A percentile compares a stretch with the other conserved stretches of the same genome.
Evolutionary conservation across 2,329 filamentous ascomycete genomes (phyloP).

Genomic region (Coccinonectria pachysandricola): DNA sequence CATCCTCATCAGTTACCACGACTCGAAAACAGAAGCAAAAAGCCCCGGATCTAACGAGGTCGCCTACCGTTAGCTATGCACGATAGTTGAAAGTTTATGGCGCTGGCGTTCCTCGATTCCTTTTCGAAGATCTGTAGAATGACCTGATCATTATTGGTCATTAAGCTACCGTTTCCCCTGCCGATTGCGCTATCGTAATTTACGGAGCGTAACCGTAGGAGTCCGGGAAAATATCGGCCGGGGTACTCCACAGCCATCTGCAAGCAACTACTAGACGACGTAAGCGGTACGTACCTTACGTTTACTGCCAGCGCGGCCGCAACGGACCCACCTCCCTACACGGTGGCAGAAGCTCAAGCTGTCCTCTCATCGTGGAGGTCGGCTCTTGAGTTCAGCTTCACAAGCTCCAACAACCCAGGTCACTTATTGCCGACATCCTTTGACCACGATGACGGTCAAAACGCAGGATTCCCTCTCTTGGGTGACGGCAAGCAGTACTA

Average conservation of each 20-base stretch:
- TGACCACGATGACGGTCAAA: slow-evolving; percentile 35
- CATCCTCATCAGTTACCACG: no score
- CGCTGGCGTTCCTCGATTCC: neutral
- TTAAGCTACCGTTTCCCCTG: no score
- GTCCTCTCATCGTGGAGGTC: slow-evolving; percentile 26
- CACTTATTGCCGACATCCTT: slow-evolving; percentile 21
- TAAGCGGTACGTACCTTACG: slow-evolving; percentile 1
- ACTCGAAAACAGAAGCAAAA: no score
- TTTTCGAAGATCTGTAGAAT: no score
- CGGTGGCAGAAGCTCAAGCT: slow-evolving; percentile 32
- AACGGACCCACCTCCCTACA: slow-evolving; percentile 7
- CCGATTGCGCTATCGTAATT: no score
- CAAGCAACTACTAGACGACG: no score
- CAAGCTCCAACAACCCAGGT: slow-evolving; percentile 24
- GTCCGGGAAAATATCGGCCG: no score
- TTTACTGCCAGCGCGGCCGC: neutral
- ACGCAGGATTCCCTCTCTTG: slow-evolving; percentile 53
- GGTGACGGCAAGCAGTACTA: slow-evolving; percentile 71
- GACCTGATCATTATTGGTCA: slow-evolving; percentile 10
- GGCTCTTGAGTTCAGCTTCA: slow-evolving; percentile 17
- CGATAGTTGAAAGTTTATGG: neutral
- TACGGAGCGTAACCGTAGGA: no score
- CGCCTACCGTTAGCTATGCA: no score
- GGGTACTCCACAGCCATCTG: no score
- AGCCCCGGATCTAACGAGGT: no score